Evolutionary conservation across 345 rosid genomes (phyloP).

Genomic region (Brassica napus): DNA sequence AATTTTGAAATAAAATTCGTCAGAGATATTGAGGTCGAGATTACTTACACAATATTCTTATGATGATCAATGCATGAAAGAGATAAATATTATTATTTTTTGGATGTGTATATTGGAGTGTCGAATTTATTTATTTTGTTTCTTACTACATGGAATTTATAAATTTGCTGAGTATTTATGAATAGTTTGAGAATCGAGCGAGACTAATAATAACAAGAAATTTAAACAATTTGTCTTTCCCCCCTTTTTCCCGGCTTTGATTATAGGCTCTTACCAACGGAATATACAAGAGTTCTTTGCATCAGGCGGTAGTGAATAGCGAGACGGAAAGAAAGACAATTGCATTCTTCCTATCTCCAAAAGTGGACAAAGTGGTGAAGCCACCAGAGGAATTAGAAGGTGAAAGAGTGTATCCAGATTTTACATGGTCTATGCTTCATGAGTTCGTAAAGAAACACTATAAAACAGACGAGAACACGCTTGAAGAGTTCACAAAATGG

Average conservation of each 20-base stretch:
- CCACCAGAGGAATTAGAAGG: slow-evolving; percentile 54
- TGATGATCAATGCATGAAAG: slow-evolving; percentile 5
- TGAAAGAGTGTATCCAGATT: slow-evolving; percentile 54
- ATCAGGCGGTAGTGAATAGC: slow-evolving; percentile 53
- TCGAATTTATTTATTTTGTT: background rate
- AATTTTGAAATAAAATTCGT: background rate
- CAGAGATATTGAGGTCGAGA: background rate
- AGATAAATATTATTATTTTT: background rate
- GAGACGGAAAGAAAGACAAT: slow-evolving; percentile 51
- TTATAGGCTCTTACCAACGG: slow-evolving; percentile 6
- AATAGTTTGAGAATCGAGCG: background rate
- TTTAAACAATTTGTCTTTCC: background rate
- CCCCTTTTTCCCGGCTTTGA: background rate
- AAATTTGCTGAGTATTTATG: background rate
- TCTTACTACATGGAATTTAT: background rate
- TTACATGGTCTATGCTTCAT: slow-evolving; percentile 65
- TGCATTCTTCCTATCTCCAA: slow-evolving; percentile 56
- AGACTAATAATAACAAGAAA: background rate
- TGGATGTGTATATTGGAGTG: background rate
- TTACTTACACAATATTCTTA: background rate
- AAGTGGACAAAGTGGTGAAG: slow-evolving; percentile 56
- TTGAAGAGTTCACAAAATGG: slow-evolving; percentile 17
- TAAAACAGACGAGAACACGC: background rate
- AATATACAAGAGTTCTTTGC: slow-evolving; percentile 41
- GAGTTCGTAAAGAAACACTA: slow-evolving; percentile 48